phyloP scores from a whole-genome alignment of 2,329 filamentous ascomycete species.

The Exophiala mesophila region DNA sequence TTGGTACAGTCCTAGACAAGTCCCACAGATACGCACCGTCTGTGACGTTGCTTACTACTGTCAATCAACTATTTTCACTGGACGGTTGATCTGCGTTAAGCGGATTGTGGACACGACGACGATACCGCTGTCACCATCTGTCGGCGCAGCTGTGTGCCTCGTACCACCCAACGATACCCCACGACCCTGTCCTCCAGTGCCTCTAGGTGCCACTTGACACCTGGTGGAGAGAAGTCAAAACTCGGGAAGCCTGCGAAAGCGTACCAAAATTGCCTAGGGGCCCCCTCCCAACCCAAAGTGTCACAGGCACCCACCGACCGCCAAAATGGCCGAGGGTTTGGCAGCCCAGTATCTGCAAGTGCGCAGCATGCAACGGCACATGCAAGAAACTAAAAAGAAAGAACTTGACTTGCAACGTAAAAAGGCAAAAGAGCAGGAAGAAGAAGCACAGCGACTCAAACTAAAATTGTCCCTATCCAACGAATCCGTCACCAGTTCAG shows the following conservation, averaged over 20 bases:
- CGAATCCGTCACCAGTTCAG: not conserved
- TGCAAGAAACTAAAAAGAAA: not conserved
- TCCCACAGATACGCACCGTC: too few species aligned
- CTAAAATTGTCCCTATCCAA: not conserved
- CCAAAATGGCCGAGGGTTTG: not conserved
- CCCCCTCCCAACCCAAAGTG: too few species aligned
- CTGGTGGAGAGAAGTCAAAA: not conserved
- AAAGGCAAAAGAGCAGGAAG: not conserved
- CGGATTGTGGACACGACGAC: too few species aligned
- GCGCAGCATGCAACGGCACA: not conserved
- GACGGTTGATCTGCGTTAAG: too few species aligned
- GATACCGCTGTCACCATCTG: too few species aligned
- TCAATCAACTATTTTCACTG: too few species aligned
- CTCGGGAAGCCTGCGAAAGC: not conserved
- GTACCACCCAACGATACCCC: too few species aligned
- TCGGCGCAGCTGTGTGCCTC: too few species aligned
- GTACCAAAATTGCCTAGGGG: not conserved
- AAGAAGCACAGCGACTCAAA: not conserved
- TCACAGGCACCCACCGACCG: not conserved
- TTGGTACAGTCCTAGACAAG: too few species aligned
- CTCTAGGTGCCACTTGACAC: not conserved
- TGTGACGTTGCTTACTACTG: too few species aligned
- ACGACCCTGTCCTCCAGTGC: too few species aligned
- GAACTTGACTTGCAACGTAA: not conserved
- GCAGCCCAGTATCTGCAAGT: not conserved